These are phyloP conservation scores for Fusarium succisae DNA, from an alignment of 2,329 filamentous ascomycete genomes.

Conservation along the genomic window DNA sequence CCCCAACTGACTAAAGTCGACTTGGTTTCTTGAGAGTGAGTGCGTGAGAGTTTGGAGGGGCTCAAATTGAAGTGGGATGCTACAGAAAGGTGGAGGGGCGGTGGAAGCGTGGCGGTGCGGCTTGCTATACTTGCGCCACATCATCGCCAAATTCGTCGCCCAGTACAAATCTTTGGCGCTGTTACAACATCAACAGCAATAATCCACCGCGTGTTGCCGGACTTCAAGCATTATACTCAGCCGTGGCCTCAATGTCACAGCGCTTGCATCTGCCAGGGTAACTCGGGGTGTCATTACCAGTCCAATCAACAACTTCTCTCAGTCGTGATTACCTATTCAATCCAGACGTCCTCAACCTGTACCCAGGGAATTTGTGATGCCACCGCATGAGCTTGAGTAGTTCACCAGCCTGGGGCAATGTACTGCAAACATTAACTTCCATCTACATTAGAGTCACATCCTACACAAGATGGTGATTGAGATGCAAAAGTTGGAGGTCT, in stretches of 20 bases:
- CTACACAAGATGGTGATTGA: no score
- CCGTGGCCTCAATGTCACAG: neutral
- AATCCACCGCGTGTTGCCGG: neutral
- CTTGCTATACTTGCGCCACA: slow-evolving; percentile 25
- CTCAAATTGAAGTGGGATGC: slow-evolving; percentile 37
- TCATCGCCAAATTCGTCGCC: neutral
- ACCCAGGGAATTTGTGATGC: neutral
- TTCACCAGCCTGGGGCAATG: neutral
- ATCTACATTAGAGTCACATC: neutral
- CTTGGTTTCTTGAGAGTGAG: slow-evolving; percentile 20
- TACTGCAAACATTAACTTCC: neutral
- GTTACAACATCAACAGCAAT: neutral
- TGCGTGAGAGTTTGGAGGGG: slow-evolving; percentile 36
- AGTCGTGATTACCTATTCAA: neutral
- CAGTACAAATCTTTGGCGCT: no score
- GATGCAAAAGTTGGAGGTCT: no score
- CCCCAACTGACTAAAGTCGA: slow-evolving; percentile 16
- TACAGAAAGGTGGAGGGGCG: slow-evolving; percentile 22
- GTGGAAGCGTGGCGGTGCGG: slow-evolving; percentile 8
- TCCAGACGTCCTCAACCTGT: neutral
- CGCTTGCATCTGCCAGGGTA: neutral
- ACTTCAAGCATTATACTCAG: neutral
- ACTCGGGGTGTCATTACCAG: neutral
- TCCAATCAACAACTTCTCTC: neutral
- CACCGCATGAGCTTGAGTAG: neutral